Conservation (phyloP, 169 alveolate genomes). For the Eimeria tenella region DNA sequence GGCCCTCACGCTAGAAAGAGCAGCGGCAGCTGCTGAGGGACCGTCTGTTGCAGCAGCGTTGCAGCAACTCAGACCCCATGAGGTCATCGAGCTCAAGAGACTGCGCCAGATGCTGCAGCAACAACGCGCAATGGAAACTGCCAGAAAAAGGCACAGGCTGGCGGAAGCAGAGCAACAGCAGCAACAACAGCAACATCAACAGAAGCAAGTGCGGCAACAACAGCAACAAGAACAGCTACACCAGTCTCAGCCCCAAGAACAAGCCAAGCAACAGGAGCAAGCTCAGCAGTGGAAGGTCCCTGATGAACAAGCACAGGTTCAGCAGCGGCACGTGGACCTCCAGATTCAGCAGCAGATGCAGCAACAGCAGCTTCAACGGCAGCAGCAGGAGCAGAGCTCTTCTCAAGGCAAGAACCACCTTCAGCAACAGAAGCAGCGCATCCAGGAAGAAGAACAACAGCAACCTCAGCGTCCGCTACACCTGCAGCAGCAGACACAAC, state of each 20-base stretch:
- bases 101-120: neutral
- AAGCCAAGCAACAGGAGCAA: neutral
- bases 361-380: neutral
- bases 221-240: neutral
- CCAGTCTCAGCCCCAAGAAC: neutral
- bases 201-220: neutral
- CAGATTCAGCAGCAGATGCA: neutral
- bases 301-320: neutral
- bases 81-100: neutral
- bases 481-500: neutral
- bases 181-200: neutral
- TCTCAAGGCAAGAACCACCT: neutral
- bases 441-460: neutral
- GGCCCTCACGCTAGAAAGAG: slow-evolving; percentile 13
- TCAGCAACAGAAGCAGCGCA: neutral
- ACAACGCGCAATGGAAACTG: neutral
- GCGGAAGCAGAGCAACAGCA: neutral
- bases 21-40: slow-evolving; percentile 20
- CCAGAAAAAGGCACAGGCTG: neutral
- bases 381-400: slow-evolving; percentile 9
- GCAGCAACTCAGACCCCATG: neutral
- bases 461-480: neutral
- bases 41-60: neutral
- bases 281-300: neutral
- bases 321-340: neutral